Evolutionary conservation across 225 moss, liverwort and hornwort species (phyloP), one percentile per base, ranked within the genome.

Genomic region (Pleurozium schreberi): DNA sequence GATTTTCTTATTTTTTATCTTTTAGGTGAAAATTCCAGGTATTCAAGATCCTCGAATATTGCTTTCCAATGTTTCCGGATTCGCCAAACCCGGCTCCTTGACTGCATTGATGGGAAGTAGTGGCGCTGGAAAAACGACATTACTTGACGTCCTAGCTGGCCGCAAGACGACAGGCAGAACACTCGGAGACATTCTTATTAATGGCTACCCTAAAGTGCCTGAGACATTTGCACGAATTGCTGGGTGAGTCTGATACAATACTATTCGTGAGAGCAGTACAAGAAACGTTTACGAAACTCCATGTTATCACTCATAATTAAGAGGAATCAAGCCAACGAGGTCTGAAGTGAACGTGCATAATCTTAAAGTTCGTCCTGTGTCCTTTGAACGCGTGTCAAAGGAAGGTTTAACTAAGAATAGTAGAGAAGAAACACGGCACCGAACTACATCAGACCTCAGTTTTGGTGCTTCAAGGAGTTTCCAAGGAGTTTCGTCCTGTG

Each of bases 61-160:
- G 52, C 94, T 98, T 66, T 94, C 95, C 77, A 96, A 95, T 87
- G 93, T 98, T 81, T 97, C 96, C n/a, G 94, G 96, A 88, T 97
- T 93, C 93, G 95, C 95, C 36, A 95, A 93, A 89, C 96, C 96
- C 23, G 86, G 91, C 82, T 94, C 96, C 55, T 90, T 96, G 92
- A 98, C 94, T 75, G 97, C 98, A 74, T 88, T 98, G 83, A 98
- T 97, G 96, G 98, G 95, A 86, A 98, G 97, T 79, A 98, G 98
- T 91, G 98, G 97, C 42, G 96, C 95, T 65, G 94, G 98, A 59
- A 98, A 98, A 88, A 96, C 97, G 53, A 97, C 98, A 61, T 91
- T 97, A 73, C 95, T 98, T 81, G 98, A 98, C 88, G 96, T 98
- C 89, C 88, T 97, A 65, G 97, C 95, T 47, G 96, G 98, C 76